phyloP scores from a whole-genome alignment of 495 filamentous ascomycete genomes.

The Coniosporium apollinis region DNA sequence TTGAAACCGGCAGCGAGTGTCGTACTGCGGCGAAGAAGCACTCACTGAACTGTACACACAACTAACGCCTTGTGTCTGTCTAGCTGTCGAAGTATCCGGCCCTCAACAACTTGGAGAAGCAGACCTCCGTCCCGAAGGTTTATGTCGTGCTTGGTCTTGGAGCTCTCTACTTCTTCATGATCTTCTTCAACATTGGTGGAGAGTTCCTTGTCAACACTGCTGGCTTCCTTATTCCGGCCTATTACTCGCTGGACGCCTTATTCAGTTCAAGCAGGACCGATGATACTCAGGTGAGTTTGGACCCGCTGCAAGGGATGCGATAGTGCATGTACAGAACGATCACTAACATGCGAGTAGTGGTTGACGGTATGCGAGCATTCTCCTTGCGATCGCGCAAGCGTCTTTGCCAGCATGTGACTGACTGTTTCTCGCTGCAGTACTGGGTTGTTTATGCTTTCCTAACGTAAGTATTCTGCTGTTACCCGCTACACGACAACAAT shows the following conservation, averaged over 20 bases:
- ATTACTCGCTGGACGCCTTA: slow-evolving; percentile 84
- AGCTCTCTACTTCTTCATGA: slow-evolving; percentile 89
- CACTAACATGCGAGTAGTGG: slow-evolving; percentile 29
- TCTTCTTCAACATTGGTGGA: slow-evolving; percentile 98
- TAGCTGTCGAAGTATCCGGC: slow-evolving; percentile 92
- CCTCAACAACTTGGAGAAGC: slow-evolving; percentile 93
- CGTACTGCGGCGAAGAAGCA: no score
- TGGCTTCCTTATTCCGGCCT: slow-evolving; percentile 83
- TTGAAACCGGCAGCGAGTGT: no score
- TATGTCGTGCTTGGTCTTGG: slow-evolving; percentile 78
- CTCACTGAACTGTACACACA: no score
- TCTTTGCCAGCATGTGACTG: slow-evolving; percentile 14
- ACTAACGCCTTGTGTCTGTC: not conserved
- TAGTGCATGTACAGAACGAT: slow-evolving; percentile 3
- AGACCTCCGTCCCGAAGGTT: slow-evolving; percentile 87
- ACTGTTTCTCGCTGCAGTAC: slow-evolving; percentile 43
- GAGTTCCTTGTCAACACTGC: slow-evolving; percentile 94
- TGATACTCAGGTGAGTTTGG: slow-evolving; percentile 63
- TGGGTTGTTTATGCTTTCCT: slow-evolving; percentile 94
- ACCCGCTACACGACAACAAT: not conserved
- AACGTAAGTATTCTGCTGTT: slow-evolving; percentile 36
- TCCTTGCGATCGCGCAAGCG: slow-evolving; percentile 1
- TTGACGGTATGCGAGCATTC: slow-evolving; percentile 38
- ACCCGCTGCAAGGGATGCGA: not conserved
- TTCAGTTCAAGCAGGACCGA: slow-evolving; percentile 69